Evolutionary conservation across 139 green algal species (phyloP), one percentile per base, ranked within the genome.

Genomic region (Coccomyxa sp.): DNA sequence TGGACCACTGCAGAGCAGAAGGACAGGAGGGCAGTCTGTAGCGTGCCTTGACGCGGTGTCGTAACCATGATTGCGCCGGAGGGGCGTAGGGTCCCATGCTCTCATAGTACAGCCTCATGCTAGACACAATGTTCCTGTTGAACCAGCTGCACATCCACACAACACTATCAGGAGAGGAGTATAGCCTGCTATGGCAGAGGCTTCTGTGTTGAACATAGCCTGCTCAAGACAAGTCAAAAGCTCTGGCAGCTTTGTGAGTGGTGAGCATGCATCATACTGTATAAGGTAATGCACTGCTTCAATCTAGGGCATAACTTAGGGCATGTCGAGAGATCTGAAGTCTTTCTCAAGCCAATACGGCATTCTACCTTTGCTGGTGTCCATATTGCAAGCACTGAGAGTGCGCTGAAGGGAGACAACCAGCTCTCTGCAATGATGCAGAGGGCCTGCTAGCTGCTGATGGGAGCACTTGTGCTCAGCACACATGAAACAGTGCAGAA

Each of bases 61-160:
- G 50, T 18, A 31, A 22, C 18, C 22, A 64, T 18, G 50, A 31
- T 18, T 64, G 22, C 5, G 22, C 27, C n/a, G n/a, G n/a, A n/a
- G n/a, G n/a, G 50, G 22, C 22, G 0, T 22, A 34, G 31, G 29
- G 71, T 39, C 31, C 68, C 41, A 72, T 77, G n/a, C 55, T 31
- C 41, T 83, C 79, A 37, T 80, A 68, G 74, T 83, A 83, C 8
- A 83, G 58, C 14, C 74, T 40, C 7, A 77, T 27, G 36, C 40
- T 74, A 34, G 74, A 80, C n/a, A 74, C 68, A 58, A 79, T 75
- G n/a, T 39, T 72, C 9, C 58, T 58, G 27, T 55, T 70, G 34
- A 78, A 58, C 77, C 78, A 39, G 40, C n/a, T n/a, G n/a, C 76
- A 64, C 50, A 64, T 14, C 14, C 50, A 64, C 50, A n/a, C n/a